phyloP scores from a whole-genome alignment of 176 grass and related monocot genomes.

The Oryza rufipogon region DNA sequence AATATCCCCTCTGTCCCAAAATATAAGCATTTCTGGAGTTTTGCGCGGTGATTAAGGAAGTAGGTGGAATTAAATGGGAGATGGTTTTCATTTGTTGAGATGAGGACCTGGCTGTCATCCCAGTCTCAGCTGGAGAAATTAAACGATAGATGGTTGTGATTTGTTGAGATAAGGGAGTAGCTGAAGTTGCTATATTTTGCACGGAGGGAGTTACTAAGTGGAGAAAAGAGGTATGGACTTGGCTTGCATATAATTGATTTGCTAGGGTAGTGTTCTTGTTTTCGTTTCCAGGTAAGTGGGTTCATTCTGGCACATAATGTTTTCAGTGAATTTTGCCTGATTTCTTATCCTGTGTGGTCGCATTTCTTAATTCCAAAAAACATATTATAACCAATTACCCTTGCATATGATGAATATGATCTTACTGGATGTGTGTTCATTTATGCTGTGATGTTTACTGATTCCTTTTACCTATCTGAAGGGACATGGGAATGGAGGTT shows the following conservation, averaged over 20 bases:
- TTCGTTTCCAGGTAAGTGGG: background rate
- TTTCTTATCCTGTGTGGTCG: background rate
- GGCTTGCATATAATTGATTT: background rate
- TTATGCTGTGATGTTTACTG: background rate
- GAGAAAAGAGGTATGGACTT: background rate
- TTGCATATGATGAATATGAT: constrained; percentile 9
- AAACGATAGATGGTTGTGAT: too few relatives aligned
- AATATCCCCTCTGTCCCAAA: too few relatives aligned
- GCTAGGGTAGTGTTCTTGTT: background rate
- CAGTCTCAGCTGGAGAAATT: too few relatives aligned
- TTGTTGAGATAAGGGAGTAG: too few relatives aligned
- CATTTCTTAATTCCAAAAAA: background rate
- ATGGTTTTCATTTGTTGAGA: too few relatives aligned
- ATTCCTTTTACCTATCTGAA: constrained; percentile 39
- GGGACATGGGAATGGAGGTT: constrained; percentile 87
- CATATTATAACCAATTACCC: background rate
- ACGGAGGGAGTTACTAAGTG: too few relatives aligned
- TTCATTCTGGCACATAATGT: background rate
- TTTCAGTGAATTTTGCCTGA: background rate
- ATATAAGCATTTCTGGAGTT: too few relatives aligned
- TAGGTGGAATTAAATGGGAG: too few relatives aligned
- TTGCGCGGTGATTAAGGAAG: too few relatives aligned
- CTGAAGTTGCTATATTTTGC: too few relatives aligned
- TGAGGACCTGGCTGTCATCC: too few relatives aligned
- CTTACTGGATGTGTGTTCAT: background rate